A percentile compares a stretch with the other conserved stretches of the same genome.
Conservation (phyloP, 2,329 filamentous ascomycete species). For the Ophiocordyceps sinensis region DNA sequence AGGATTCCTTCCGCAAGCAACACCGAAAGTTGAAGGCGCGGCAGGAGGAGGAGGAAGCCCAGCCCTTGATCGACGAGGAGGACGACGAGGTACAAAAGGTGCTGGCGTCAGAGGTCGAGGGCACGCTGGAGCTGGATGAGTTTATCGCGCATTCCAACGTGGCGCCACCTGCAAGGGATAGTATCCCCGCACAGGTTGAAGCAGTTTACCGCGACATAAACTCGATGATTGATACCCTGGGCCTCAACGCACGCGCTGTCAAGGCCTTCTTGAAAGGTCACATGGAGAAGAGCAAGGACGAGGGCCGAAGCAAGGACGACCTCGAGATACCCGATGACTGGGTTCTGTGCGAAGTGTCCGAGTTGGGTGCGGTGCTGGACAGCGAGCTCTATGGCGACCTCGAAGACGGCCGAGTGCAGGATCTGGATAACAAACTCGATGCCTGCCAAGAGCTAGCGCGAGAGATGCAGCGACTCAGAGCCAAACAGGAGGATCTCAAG, state of each 20-base stretch:
- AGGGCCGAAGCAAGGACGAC: constrained; percentile 47
- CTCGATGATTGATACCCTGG: constrained; percentile 87
- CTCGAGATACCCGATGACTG: constrained; percentile 56
- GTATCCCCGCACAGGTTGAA: constrained; percentile 48
- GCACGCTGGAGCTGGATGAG: constrained; percentile 48
- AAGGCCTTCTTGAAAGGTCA: constrained; percentile 55
- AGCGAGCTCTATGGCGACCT: constrained; percentile 49
- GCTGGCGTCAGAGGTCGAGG: constrained; percentile 43
- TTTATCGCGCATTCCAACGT: constrained; percentile 51
- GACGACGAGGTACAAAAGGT: constrained; percentile 53
- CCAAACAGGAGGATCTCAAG: constrained; percentile 64
- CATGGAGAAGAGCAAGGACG: constrained; percentile 34
- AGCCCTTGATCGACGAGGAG: constrained; percentile 50
- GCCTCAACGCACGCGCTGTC: constrained; percentile 63
- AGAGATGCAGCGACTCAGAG: constrained; percentile 57
- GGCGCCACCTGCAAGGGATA: constrained; percentile 36
- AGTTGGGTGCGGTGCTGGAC: constrained; percentile 50
- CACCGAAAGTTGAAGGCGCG: constrained; percentile 37
- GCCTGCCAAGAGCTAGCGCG: constrained; percentile 52
- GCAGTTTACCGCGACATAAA: constrained; percentile 68
- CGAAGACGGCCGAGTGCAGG: constrained; percentile 51
- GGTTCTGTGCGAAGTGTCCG: constrained; percentile 61
- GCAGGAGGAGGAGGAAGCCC: constrained; percentile 41
- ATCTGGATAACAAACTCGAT: constrained; percentile 54
- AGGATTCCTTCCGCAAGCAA: constrained; percentile 33